phyloP scores from a whole-genome alignment of 2,329 filamentous ascomycete genomes.

The Penicillium sp. region DNA sequence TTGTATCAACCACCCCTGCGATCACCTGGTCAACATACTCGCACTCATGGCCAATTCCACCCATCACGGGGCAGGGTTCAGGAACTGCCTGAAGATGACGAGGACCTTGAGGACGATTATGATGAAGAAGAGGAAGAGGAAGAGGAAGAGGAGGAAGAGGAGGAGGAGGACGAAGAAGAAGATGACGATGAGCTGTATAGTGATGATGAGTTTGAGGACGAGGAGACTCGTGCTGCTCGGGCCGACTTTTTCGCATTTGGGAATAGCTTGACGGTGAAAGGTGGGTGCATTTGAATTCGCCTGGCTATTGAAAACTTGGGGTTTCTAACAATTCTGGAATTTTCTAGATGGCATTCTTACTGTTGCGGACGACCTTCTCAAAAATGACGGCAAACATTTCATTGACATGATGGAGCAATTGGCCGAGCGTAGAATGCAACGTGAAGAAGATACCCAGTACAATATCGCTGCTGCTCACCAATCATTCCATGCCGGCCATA shows the following conservation, averaged over 20 bases:
- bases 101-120: constrained; percentile 58
- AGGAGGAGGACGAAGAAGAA: constrained; percentile 71
- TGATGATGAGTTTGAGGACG: constrained; percentile 66
- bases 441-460: constrained; percentile 85
- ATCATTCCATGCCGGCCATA: constrained; percentile 70
- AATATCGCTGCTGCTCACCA: constrained; percentile 64
- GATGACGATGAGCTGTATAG: constrained; percentile 72
- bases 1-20: constrained; percentile 61
- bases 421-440: constrained; percentile 94
- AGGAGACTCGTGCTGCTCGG: constrained; percentile 64
- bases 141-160: constrained; percentile 61
- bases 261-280: constrained; percentile 94
- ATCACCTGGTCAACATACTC: constrained; percentile 62
- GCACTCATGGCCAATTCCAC: constrained; percentile 60
- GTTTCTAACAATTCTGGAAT: constrained; percentile 48
- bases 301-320: neutral
- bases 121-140: constrained; percentile 53
- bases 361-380: constrained; percentile 95
- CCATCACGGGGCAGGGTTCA: constrained; percentile 75
- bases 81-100: constrained; percentile 60
- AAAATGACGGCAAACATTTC: constrained; percentile 99
- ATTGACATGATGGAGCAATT: constrained; percentile 99
- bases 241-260: constrained; percentile 97
- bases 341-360: constrained; percentile 87
- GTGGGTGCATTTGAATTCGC: constrained; percentile 44